A percentile compares a stretch with the other conserved stretches of the same genome.
Conservation (phyloP, 2,329 filamentous ascomycete genomes). For the Mariannaea elegans region DNA sequence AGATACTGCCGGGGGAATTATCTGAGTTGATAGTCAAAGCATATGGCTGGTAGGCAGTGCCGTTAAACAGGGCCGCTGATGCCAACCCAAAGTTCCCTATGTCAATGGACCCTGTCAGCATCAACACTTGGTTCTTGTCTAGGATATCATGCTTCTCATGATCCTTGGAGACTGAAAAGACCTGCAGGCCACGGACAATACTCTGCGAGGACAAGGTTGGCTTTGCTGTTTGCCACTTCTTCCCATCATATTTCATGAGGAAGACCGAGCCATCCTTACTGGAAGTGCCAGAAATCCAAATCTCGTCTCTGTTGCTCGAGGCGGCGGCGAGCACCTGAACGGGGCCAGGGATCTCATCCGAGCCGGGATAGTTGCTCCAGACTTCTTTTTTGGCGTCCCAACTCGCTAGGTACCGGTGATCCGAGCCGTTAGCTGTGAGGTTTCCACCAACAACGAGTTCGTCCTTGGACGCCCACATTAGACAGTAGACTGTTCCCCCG, state of each 20-base stretch:
- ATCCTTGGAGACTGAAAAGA: constrained; percentile 75
- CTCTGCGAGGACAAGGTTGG: constrained; percentile 71
- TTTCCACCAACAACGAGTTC: constrained; percentile 82
- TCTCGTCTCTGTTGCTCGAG: constrained; percentile 73
- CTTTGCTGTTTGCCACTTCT: constrained; percentile 72
- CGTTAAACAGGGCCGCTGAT: constrained; percentile 89
- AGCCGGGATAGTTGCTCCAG: constrained; percentile 72
- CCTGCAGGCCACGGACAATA: constrained; percentile 79
- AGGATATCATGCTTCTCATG: constrained; percentile 74
- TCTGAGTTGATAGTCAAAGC: constrained; percentile 76
- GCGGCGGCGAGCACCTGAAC: constrained; percentile 80
- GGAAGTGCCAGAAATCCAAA: constrained; percentile 84
- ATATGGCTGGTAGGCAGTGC: constrained; percentile 80
- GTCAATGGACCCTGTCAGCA: constrained; percentile 85
- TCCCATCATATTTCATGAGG: constrained; percentile 83
- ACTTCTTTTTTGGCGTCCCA: constrained; percentile 74
- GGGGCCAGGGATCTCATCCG: constrained; percentile 77
- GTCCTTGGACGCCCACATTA: constrained; percentile 80
- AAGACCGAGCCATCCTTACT: constrained; percentile 72
- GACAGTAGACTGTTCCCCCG: constrained; percentile 72
- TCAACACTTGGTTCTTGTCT: constrained; percentile 72
- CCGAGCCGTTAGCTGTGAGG: constrained; percentile 72
- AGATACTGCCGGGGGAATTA: constrained; percentile 76
- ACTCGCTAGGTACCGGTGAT: constrained; percentile 70
- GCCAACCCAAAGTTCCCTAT: constrained; percentile 81